Evolutionary conservation across 2,329 filamentous ascomycete species (phyloP), one percentile per base, ranked within the genome.

Genomic region (Nothopassalora personata): DNA sequence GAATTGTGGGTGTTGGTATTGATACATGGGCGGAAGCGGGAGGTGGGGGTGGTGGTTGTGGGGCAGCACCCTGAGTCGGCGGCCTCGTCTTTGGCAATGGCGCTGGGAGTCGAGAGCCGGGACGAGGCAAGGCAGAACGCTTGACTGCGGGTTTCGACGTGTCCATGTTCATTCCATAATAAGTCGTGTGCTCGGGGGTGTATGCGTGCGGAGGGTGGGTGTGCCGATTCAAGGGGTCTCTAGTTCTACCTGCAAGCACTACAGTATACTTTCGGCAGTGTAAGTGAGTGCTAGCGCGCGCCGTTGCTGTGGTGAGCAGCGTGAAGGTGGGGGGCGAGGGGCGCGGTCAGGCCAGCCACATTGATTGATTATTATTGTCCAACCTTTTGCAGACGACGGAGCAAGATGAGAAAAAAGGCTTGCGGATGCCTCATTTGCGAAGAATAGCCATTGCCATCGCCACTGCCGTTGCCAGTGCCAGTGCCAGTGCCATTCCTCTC

Each of bases 41-140:
- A 15, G n/a, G 53, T 34, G 53, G n/a, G n/a, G n/a, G 53, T 33
- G 27, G 49, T 18, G 53, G 34, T 36, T 18, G 39, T 39, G 49
- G 18, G n/a, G 34, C 13, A 4, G 33, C 11, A 15, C n/a, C 23
- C 39, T 34, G 56, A 51, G 53, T 54, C 34, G 56, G 28, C n/a
- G 45, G 23, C 23, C 56, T 34, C 9, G 43, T 46, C 30, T 54
- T 57, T 9, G 49, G 48, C 48, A 34, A 33, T 11, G 56, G 48
- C 48, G 45, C 47, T 11, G 56, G 51, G 30, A 58, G 51, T 33
- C 28, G 45, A 4, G 56, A 39, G 4, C 49, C 49, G 6, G 53
- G 58, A 30, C 53, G 53, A 5, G 58, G 58, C 2, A 60, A 31
- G 9, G 30, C 58, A 9, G 58, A 56, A 36, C 36, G 51, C 34